Base-by-base conservation (phyloP, 352 stramenopile species). In the Phytophthora ohioensis region DNA sequence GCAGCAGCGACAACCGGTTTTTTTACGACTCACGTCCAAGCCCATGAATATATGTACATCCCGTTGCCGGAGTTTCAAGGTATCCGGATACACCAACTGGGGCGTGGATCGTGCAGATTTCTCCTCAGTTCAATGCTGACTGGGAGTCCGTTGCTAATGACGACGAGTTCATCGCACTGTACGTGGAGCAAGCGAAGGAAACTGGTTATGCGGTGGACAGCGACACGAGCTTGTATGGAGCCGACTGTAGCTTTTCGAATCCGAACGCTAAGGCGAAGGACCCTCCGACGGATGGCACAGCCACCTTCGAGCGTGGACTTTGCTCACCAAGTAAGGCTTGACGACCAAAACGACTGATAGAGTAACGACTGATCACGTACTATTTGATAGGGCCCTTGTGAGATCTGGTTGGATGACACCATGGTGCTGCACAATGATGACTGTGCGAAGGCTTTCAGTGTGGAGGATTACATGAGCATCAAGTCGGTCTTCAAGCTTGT, bases 21-120 rank as follows among this genome's bases (percentile, higher is more conserved):
- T 3, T 11, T 57, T 1, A 38, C 36, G 5, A 56, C 1, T 5
- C 42, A 42, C 12, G 47, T 76, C 31, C 43, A 58, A n/a, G 62
- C 57, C 7, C 72, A 79, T 39, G 72, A 62, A 2, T 76, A 79
- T 55, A 76, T 79, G 67, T 53, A 67, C 35, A 65, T 76, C 13
- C 72, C 67, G 5, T 13, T 27, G 41, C 7, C 41, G 3, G 41
- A 35, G 17, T 71, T 43, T n/a, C 67, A 11, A 62, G 76, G 62
- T 73, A 73, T 27, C 46, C 15, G 17, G 39, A 45, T 42, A 35
- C 58, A 64, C 57, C 49, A 31, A 17, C 43, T 36, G 5, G 73
- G 15, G 57, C 68, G 13, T 76, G 67, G 62, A 49, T 79, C 21
- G 72, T 76, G 46, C 52, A 73, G 57, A 76, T 79, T 54, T 67